A percentile compares a stretch with the other conserved stretches of the same genome.
Evolutionary conservation across 1,284 basidiomycete genomes (phyloP).

Genomic region (Apiotrichum siamense): DNA sequence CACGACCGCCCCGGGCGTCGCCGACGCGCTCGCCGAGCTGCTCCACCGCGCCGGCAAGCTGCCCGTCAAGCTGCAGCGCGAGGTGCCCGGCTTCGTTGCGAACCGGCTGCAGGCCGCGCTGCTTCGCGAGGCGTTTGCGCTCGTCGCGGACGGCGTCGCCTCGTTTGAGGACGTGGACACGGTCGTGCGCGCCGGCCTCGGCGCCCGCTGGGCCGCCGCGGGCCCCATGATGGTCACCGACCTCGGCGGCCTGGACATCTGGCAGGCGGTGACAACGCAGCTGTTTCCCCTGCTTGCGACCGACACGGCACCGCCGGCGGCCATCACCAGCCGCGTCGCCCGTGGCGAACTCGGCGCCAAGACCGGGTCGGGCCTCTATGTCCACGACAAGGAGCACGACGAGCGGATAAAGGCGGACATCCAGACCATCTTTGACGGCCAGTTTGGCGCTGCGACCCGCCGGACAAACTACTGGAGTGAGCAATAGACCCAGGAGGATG

Average conservation of each 20-base stretch:
- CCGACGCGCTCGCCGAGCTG: not conserved
- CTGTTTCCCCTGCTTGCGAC: slow-evolving; percentile 9
- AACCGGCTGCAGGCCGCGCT: slow-evolving; percentile 15
- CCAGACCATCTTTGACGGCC: slow-evolving; percentile 7
- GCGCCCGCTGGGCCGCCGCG: slow-evolving; percentile 9
- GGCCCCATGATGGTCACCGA: slow-evolving; percentile 13
- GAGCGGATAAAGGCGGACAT: slow-evolving; percentile 2
- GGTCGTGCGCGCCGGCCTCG: slow-evolving; percentile 10
- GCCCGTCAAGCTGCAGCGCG: slow-evolving; percentile 7
- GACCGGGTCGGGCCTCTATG: slow-evolving; percentile 9
- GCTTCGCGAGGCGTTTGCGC: slow-evolving; percentile 9
- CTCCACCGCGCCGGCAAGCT: slow-evolving; percentile 6
- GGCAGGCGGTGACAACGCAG: slow-evolving; percentile 10
- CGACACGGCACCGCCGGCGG: not conserved
- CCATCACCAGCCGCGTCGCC: slow-evolving; percentile 2
- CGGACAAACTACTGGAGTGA: no score
- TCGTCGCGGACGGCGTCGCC: slow-evolving; percentile 11
- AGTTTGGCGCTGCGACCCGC: no score
- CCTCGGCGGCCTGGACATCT: slow-evolving; percentile 11
- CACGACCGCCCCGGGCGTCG: not conserved
- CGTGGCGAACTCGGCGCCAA: slow-evolving; percentile 7
- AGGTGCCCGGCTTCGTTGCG: slow-evolving; percentile 13
- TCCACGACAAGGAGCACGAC: slow-evolving; percentile 4
- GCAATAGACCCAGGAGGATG: no score
- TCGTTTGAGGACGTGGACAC: slow-evolving; percentile 9